Evolutionary conservation across 768 basidiomycete genomes (phyloP).

Genomic region (Suillus paluster): DNA sequence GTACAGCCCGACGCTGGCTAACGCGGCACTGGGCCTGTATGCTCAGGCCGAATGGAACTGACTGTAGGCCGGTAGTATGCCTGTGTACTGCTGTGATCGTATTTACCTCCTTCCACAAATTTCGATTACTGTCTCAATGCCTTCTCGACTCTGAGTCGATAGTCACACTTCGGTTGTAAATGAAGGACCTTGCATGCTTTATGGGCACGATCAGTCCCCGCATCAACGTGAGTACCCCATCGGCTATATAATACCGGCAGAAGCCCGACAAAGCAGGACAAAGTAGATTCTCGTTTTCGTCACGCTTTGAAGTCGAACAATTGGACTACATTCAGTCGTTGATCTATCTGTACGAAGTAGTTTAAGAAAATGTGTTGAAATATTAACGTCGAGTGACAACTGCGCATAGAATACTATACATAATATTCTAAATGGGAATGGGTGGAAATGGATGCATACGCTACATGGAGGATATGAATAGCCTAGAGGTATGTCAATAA

Average conservation of each 20-base stretch:
- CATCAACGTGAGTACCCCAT: not conserved
- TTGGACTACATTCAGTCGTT: not conserved
- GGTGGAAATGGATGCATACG: not conserved
- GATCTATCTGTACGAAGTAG: not conserved
- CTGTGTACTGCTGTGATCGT: not conserved
- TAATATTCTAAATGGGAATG: not conserved
- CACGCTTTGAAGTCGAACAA: too few species aligned
- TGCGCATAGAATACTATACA: not conserved
- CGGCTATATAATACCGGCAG: too few species aligned
- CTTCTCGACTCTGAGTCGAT: not conserved
- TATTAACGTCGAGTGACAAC: not conserved
- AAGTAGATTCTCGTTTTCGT: too few species aligned
- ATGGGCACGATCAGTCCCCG: not conserved
- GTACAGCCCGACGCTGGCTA: conserved; percentile 53
- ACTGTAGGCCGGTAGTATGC: not conserved
- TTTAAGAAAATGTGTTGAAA: not conserved
- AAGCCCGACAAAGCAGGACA: too few species aligned
- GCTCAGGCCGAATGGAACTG: conserved; percentile 41
- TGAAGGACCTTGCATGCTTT: not conserved
- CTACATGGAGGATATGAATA: not conserved
- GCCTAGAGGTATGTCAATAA: not conserved
- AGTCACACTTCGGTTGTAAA: not conserved
- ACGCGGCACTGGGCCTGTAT: conserved; percentile 44
- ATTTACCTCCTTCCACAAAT: not conserved
- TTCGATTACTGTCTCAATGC: not conserved